Evolutionary conservation across 2,329 filamentous ascomycete genomes (phyloP), one percentile per base, ranked within the genome.

Genomic region (Penicillium crustosum): DNA sequence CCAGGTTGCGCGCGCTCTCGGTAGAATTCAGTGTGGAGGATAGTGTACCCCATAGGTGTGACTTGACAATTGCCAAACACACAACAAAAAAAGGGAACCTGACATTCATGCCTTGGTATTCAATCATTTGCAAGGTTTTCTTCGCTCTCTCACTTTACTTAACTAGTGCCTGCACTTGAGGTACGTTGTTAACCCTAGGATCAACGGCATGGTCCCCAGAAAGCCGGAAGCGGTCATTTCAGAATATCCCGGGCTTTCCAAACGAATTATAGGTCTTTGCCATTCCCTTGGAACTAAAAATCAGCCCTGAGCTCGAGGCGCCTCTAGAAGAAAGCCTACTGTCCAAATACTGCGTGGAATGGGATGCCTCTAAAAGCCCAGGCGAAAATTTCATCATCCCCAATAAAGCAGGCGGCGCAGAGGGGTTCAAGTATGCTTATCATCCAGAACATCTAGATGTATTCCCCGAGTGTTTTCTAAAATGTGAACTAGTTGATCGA

Each of bases 161-260:
- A 13, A 79, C 70, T 7, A 80, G 64, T 10, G 57, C 60, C 55
- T 73, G 66, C 41, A 76, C 67, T 33, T 68, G 59, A 6, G 77
- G 76, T 1, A 63, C 58, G 27, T 1, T 76, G 68, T 44, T 44
- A 7, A 44, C 25, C 17, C 10, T 10, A 1, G 79, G 79, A 52
- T 82, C 78, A 10, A 82, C 78, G 4, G 77, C 71, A 60, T 82
- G 80, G 62, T 82, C 80, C 1, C 75, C 76, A 0, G 79, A 79
- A 15, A 82, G 71, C 80, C 79, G 82, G 56, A 82, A 76, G 0
- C 79, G 68, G 58, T 81, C 79, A 53, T 81, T 82, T 17, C 79
- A 77, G 61, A 75, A 81, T 21, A 79, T 77, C 5, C 76, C 72
- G 1, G 78, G 77, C 25, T 66, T 63, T 3, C 77, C 77, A 13